Conservation (phyloP, 169 alveolate genomes). For the Plasmodium chabaudi region DNA sequence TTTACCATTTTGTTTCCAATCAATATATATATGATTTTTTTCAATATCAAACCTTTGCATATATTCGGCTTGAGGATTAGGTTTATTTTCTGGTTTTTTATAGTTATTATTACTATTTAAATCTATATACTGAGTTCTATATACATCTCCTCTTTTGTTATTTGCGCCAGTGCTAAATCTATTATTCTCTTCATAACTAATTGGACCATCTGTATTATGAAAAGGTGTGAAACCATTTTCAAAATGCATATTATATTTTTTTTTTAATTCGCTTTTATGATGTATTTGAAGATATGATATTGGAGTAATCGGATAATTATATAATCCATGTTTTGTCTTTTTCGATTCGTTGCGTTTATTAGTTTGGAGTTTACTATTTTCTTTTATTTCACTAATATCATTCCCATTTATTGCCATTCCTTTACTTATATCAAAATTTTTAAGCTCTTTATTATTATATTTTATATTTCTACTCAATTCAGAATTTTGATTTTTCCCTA, state of each 20-base stretch:
- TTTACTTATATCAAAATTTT: slow-evolving; percentile 2
- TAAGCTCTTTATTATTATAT: background rate
- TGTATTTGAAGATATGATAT: slow-evolving; percentile 1
- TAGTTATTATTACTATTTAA: too few species aligned
- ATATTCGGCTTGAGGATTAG: slow-evolving; percentile 47
- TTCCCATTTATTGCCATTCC: background rate
- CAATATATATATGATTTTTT: slow-evolving; percentile 37
- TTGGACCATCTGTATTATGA: background rate
- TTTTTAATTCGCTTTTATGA: background rate
- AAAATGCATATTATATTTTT: background rate
- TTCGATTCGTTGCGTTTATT: background rate
- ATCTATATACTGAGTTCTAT: too few species aligned
- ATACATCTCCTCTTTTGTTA: too few species aligned
- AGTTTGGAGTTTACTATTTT: background rate
- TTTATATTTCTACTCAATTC: background rate
- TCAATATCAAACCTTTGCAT: slow-evolving; percentile 65
- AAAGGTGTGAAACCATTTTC: background rate
- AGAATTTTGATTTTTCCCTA: background rate
- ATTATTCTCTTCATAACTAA: too few species aligned
- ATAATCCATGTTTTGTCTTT: slow-evolving; percentile 6
- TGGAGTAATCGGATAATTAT: background rate
- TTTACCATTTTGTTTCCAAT: slow-evolving; percentile 56
- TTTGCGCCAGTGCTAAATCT: too few species aligned
- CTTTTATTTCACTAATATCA: background rate
- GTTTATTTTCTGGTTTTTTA: too few species aligned